Evolutionary conservation across 1,284 basidiomycete species (phyloP).

Genomic region (Bjerkandera adusta): DNA sequence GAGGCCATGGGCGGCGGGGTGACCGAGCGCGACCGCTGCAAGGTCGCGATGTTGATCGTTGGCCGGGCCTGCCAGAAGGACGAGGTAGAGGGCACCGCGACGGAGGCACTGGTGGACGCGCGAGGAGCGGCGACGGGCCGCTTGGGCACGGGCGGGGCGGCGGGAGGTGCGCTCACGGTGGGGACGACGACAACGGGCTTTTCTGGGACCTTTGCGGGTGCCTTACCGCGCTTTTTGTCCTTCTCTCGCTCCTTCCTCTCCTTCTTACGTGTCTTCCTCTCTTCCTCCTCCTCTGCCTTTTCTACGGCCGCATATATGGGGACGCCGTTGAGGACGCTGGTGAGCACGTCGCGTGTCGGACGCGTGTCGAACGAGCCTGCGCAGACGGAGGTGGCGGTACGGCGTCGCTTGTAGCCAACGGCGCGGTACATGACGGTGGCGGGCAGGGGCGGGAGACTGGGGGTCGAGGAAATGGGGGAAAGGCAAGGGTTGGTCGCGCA

Average conservation of each 20-base stretch:
- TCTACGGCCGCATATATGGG: constrained; percentile 60
- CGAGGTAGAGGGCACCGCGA: constrained; percentile 37
- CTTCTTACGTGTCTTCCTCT: constrained; percentile 35
- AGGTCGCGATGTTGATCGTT: constrained; percentile 62
- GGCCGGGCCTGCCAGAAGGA: constrained; percentile 66
- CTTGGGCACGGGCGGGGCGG: constrained; percentile 7
- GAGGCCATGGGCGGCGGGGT: constrained; percentile 68
- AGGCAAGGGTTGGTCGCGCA: constrained; percentile 3
- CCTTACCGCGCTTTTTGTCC: constrained; percentile 32
- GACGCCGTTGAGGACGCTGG: constrained; percentile 73
- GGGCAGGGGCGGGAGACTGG: constrained; percentile 4
- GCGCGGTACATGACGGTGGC: constrained; percentile 6
- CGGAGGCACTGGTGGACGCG: constrained; percentile 23
- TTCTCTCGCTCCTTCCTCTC: constrained; percentile 34
- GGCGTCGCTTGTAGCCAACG: constrained; percentile 37
- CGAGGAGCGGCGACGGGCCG: constrained; percentile 13
- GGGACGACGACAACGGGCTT: constrained; percentile 17
- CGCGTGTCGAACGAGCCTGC: constrained; percentile 68
- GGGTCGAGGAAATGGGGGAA: constrained; percentile 10
- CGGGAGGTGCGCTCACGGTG: constrained; percentile 17
- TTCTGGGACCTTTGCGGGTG: constrained; percentile 17
- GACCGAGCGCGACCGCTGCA: constrained; percentile 67
- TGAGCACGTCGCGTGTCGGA: constrained; percentile 69
- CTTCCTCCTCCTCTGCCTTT: constrained; percentile 53
- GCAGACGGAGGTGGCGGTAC: constrained; percentile 71